Percentiles rank a stretch among this genome's conserved stretches.
These are phyloP conservation scores for Zanthoxylum bungeanum DNA, from an alignment of 345 rosid genomes.

Conservation along the genomic window DNA sequence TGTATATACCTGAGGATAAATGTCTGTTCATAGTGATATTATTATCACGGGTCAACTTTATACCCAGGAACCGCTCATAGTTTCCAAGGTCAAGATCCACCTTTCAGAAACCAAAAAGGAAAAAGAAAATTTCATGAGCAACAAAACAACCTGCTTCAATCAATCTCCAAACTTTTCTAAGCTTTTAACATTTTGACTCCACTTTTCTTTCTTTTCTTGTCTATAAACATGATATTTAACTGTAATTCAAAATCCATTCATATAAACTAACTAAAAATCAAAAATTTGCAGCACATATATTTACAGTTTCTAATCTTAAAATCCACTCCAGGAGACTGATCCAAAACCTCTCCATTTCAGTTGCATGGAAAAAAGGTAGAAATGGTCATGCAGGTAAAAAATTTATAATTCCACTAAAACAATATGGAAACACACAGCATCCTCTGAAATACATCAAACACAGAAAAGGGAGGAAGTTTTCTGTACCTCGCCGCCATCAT, in stretches of 20 bases:
- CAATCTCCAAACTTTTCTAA: not conserved
- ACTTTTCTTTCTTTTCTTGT: too few species aligned
- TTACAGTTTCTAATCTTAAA: not conserved
- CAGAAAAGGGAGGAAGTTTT: not conserved
- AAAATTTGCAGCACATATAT: too few species aligned
- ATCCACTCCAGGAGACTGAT: not conserved
- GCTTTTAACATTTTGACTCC: too few species aligned
- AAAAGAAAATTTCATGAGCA: not conserved
- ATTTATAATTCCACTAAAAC: too few species aligned
- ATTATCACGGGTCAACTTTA: constrained; percentile 80
- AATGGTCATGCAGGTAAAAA: not conserved
- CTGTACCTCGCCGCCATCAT: constrained; percentile 97
- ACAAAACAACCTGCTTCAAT: not conserved
- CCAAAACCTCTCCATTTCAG: not conserved
- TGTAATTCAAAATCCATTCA: too few species aligned
- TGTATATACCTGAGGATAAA: too few species aligned
- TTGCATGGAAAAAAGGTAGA: too few species aligned
- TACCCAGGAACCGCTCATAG: constrained; percentile 88
- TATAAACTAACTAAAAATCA: too few species aligned
- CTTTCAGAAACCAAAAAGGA: constrained; percentile 32
- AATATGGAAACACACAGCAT: constrained; percentile 4
- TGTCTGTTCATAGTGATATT: constrained; percentile 94
- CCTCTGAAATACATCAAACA: not conserved
- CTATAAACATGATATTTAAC: too few species aligned
- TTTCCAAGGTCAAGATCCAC: constrained; percentile 99